Conservation (phyloP, 1,139 yeast genomes). For the Eremothecium gossypii region DNA sequence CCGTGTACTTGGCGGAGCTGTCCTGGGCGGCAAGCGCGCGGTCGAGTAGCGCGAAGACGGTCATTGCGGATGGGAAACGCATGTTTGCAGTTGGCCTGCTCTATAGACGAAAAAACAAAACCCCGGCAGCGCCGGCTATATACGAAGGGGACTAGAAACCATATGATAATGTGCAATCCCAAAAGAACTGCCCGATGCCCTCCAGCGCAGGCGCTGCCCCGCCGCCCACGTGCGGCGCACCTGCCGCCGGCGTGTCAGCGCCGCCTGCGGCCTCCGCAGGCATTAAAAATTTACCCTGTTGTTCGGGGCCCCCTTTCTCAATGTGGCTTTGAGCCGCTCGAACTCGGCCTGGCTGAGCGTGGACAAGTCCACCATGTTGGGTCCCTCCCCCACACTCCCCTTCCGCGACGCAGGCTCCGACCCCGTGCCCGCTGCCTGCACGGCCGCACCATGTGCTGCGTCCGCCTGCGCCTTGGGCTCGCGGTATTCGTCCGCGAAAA, state of each 20-base stretch:
- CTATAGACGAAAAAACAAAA: background rate
- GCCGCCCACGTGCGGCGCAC: constrained; percentile 1
- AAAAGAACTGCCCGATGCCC: constrained; percentile 3
- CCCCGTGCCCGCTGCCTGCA: background rate
- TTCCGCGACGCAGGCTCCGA: constrained; percentile 3
- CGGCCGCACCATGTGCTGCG: background rate
- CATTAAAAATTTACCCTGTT: constrained; percentile 25
- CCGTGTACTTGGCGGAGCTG: constrained; percentile 8
- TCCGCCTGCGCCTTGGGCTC: constrained; percentile 10
- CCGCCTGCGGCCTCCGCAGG: background rate
- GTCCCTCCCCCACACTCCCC: constrained; percentile 6
- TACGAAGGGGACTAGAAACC: background rate
- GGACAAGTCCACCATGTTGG: constrained; percentile 23
- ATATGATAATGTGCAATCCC: constrained; percentile 4
- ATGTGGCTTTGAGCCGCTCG: constrained; percentile 11
- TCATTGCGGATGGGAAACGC: background rate
- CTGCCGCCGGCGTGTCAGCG: background rate
- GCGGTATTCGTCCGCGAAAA: constrained; percentile 20
- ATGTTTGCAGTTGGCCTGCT: background rate
- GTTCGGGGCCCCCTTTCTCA: constrained; percentile 28
- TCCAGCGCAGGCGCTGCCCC: background rate
- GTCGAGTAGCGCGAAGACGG: background rate
- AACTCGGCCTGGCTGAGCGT: constrained; percentile 24
- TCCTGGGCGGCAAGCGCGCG: no score
- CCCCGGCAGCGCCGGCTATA: background rate